Conservation (phyloP, 2,329 filamentous ascomycete genomes). For the Fusarium secorum region DNA sequence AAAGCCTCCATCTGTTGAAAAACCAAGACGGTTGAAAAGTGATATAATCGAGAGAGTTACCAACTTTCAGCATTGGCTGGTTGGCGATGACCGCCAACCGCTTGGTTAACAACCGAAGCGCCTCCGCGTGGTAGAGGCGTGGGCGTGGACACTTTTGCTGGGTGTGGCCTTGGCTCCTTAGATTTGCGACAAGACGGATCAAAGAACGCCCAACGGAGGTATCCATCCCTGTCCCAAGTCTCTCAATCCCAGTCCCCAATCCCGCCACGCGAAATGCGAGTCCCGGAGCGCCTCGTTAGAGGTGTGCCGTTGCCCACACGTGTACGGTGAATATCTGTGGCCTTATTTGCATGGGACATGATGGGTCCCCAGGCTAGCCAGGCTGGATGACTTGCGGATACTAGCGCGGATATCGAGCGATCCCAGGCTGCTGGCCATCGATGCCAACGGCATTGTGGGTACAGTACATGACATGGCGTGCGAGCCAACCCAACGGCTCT, state of each 20-base stretch:
- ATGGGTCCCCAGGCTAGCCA: conserved; percentile 32
- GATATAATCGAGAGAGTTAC: conserved; percentile 23
- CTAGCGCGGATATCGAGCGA: conserved; percentile 39
- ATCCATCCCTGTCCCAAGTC: conserved; percentile 16
- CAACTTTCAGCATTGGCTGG: conserved; percentile 9
- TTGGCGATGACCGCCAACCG: conserved; percentile 16
- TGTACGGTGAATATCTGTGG: conserved; percentile 38
- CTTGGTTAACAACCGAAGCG: conserved; percentile 29
- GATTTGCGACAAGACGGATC: conserved; percentile 40
- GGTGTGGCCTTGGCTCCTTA: conserved; percentile 35
- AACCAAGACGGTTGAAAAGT: conserved; percentile 15
- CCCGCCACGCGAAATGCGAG: conserved; percentile 34
- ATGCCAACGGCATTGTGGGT: conserved; percentile 40
- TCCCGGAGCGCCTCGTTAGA: conserved; percentile 30
- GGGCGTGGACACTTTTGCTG: conserved; percentile 15
- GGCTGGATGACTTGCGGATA: conserved; percentile 43
- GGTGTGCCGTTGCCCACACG: conserved; percentile 40
- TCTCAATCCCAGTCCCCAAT: conserved; percentile 17
- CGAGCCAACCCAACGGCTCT: conserved; percentile 40
- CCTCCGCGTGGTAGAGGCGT: conserved; percentile 24
- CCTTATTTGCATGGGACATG: conserved; percentile 40
- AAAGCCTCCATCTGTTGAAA: conserved; percentile 9
- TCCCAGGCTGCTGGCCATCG: conserved; percentile 38
- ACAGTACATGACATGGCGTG: conserved; percentile 32
- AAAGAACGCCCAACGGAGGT: conserved; percentile 36